Evolutionary conservation across 495 filamentous ascomycete genomes (phyloP), one percentile per base, ranked within the genome.

Genomic region (Aspergillus leporis): DNA sequence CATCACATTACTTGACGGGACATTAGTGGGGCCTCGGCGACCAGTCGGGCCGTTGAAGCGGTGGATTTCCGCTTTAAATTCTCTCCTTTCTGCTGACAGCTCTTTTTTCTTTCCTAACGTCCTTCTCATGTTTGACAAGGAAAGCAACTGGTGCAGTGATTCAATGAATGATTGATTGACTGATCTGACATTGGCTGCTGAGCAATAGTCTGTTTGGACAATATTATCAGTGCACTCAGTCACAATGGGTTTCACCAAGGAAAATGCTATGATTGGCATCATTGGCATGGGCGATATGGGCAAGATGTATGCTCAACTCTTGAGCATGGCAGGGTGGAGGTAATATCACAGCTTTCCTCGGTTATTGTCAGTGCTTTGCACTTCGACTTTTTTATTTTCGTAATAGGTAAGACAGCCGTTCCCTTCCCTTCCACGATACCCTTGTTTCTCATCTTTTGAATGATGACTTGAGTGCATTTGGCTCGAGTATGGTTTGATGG

Each of bases 401-500:
- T 58, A 58, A 55, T 61, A 66, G 75, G 70, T 74, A 70, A 75
- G 72, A 66, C 38, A 58, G 53, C 23, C 25, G 28, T 16, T 61
- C 54, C 51, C 62, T 51, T 51, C 40, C 52, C 57, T 30, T 65
- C 47, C 62, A 53, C 55, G 48, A 55, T 46, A 32, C 66, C 63
- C 54, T 50, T 51, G 49, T 43, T 58, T 62, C 63, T 58, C 46
- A 28, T 55, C 53, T 53, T 66, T 78, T 68, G 66, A 69, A 92
- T 93, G 92, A 96, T 97, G 92, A 97, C 91, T 90, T 91, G 92
- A 97, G 92, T 90, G 92, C 92, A 97, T 97, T 97, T 97, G 92
- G 92, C 92, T 97, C 90, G 92, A 97, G 92, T 81, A 95, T 90
- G 84, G 82, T 70, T 66, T 74, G 80, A 65, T 58, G 59, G 65